phyloP scores from a whole-genome alignment of 441 rosid species.

The Cnidoscolus chayamansa region DNA sequence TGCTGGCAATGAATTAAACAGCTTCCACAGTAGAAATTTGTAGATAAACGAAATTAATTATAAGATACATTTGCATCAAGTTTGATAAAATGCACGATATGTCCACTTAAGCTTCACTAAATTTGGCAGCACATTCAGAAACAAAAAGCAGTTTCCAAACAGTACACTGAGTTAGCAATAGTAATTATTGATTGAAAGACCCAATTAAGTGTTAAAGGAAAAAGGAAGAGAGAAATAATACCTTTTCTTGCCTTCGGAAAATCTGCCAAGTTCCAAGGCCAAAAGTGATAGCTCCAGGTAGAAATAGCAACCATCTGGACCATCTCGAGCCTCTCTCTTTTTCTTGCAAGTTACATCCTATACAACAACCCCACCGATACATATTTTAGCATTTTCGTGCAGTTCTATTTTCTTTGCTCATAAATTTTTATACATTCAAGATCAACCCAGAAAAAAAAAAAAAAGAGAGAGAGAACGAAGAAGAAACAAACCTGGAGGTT shows the following conservation, averaged over 20 bases:
- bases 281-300: conserved; percentile 86
- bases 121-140: no score
- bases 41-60: background rate
- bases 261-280: conserved; percentile 99
- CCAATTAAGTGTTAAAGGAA: background rate
- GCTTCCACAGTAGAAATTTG: background rate
- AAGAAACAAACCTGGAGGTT: conserved; percentile 21
- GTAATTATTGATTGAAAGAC: background rate
- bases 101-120: no score
- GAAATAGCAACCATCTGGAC: conserved; percentile 66
- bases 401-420: no score
- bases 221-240: conserved; percentile 19
- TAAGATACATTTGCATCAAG: background rate
- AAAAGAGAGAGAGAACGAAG: background rate
- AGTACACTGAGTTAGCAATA: background rate
- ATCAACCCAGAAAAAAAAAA: conserved; percentile 1
- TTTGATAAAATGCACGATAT: no score
- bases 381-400: background rate
- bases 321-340: conserved; percentile 40
- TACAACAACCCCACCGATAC: background rate
- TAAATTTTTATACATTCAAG: background rate
- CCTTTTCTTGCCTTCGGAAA: conserved; percentile 88
- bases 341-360: conserved; percentile 3
- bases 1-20: background rate
- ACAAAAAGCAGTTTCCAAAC: no score